Conservation (phyloP, 768 basidiomycete genomes). For the Kondoa subrosea region DNA sequence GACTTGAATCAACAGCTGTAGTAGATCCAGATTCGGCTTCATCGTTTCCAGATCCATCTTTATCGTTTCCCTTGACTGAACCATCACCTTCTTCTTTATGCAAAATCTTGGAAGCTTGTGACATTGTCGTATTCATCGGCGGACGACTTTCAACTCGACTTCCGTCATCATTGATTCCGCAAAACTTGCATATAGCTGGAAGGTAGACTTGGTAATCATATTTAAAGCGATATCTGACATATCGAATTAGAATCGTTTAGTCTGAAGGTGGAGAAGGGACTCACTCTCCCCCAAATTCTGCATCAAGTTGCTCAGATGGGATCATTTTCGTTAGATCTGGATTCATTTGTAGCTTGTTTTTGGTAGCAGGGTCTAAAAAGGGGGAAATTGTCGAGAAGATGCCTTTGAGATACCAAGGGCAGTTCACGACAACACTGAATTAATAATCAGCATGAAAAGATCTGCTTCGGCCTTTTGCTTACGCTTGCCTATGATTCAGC, state of each 20-base stretch:
- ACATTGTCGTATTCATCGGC: constrained; percentile 1
- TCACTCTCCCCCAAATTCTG: constrained; percentile 69
- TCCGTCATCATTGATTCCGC: constrained; percentile 15
- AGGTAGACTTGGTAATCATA: constrained; percentile 44
- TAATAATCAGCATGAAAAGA: neutral
- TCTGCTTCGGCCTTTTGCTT: neutral
- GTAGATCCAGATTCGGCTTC: neutral
- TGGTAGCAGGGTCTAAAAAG: constrained; percentile 71
- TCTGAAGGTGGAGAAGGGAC: too few relatives aligned
- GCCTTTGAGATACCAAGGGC: constrained; percentile 32
- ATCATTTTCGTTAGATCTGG: constrained; percentile 61
- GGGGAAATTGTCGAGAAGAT: constrained; percentile 50
- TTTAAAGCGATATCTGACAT: constrained; percentile 34
- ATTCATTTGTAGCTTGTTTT: constrained; percentile 87
- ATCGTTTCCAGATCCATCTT: neutral
- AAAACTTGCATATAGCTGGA: constrained; percentile 15
- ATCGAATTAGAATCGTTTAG: too few relatives aligned
- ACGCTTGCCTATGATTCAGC: constrained; percentile 22
- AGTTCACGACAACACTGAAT: neutral
- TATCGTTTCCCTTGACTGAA: neutral
- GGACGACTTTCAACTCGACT: constrained; percentile 10
- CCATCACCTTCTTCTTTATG: neutral
- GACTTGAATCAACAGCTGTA: too few relatives aligned
- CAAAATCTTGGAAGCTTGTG: neutral
- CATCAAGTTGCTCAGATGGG: constrained; percentile 56